Evolutionary conservation across 1,284 basidiomycete species (phyloP), one percentile per base, ranked within the genome.

Genomic region (Tylopilus orsonianus): DNA sequence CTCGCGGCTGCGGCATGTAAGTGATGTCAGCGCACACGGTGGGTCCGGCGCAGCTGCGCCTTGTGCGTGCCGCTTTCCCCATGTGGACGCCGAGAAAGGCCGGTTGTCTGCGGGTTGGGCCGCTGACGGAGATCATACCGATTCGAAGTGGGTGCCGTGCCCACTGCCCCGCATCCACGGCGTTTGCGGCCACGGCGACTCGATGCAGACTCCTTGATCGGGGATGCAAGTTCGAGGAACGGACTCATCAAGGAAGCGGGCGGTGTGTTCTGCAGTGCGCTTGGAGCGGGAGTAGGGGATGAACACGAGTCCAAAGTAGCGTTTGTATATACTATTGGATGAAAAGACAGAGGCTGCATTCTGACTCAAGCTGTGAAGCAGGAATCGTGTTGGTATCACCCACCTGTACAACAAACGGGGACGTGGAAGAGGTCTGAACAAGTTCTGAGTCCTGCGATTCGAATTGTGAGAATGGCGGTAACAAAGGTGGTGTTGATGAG

Each of bases 361-460:
- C 57, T 13, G 64, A 56, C 44, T 76, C 70, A 24, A 71, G 58
- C 54, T 73, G 71, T 9, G 73, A 72, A n/a, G 63, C 49, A 14
- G 74, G 64, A 4, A 70, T 52, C 36, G 62, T 59, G 49, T 64
- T 69, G 18, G 61, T 65, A 53, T 69, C 61, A 14, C 61, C 56
- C 26, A 65, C 56, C 29, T 64, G 65, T 70, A 74, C 76, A 43
- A 75, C 72, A n/a, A 77, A 62, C 0, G 82, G 83, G 13, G 79
- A 81, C 20, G 77, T 70, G 27, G 75, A 54, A 3, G 83, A 80
- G 2, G 80, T 79, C 44, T 72, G 69, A 44, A 79, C 62, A 50
- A 63, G 56, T 22, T 75, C 74, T 16, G 72, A 67, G 30, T 73
- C 72, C 56, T 79, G 75, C 4, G 78, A 76, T 43, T 66, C 64